Evolutionary conservation across 148 eudicot species (phyloP), one percentile per base, ranked within the genome.

Genomic region (Cornus suecica): DNA sequence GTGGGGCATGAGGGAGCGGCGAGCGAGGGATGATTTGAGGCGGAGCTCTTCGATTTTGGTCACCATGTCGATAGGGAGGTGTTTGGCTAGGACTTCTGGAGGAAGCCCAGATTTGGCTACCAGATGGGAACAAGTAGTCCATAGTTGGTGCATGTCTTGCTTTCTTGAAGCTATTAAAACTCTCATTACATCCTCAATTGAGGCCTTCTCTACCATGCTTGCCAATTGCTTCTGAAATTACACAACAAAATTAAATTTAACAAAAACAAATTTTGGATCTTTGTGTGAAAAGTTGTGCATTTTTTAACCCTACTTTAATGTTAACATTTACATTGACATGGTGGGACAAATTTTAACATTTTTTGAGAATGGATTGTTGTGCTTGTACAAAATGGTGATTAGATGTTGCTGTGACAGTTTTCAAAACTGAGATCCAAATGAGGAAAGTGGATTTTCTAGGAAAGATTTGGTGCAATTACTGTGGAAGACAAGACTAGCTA

Each of bases 181-280:
- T 61, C 91, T 95, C 98, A 95, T 95, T 15, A 95, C 99, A 79
- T 95, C 98, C 45, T 95, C 99, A 56, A 95, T 95, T 69, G 99
- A 93, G 1, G 99, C 98, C 84, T 95, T 95, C 65, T 93, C 98
- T 51, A 95, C 99, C 88, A 95, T 90, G 77, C 83, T 91, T 30
- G 85, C 88, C 79, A 95, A 77, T 83, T 95, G 98, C 76, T 93
- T 95, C 99, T 95, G 89, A 81, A 83, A 80, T n/a, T n/a, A n/a
- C n/a, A 0, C 52, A 31, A 24, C 0, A 32, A 31, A 31, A 14
- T n/a, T 26, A 25, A 5, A 37, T 3, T 37, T 0, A 37, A 37
- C 9, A 41, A 32, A 23, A 34, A 14, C 3, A 65, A 16, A 27
- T 23, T 10, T 26, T 25, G 28, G 32, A 42, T 37, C 42, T 37